Evolutionary conservation across 2,329 filamentous ascomycete genomes (phyloP).

Genomic region (Trichoderma sp.): DNA sequence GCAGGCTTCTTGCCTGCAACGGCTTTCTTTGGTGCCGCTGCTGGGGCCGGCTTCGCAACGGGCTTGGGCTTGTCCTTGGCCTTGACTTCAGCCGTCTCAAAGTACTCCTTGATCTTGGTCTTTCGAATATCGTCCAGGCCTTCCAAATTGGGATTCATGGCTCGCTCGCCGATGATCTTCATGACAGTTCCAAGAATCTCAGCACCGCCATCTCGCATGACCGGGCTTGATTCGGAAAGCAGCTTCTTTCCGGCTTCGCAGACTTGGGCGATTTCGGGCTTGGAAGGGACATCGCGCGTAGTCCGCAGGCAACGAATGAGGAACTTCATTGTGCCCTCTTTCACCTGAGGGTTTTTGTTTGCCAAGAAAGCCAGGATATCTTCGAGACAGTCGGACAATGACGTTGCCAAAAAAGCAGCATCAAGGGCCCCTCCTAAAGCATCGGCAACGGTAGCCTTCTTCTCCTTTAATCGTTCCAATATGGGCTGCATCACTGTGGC

Average conservation of each 20-base stretch:
- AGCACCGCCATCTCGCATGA: slow-evolving; percentile 82
- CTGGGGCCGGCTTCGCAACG: slow-evolving; percentile 56
- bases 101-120: slow-evolving; percentile 92
- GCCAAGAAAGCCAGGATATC: slow-evolving; percentile 82
- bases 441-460: slow-evolving; percentile 87
- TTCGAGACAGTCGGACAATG: slow-evolving; percentile 82
- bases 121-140: slow-evolving; percentile 95
- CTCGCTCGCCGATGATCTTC: slow-evolving; percentile 97
- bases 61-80: slow-evolving; percentile 76
- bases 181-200: slow-evolving; percentile 92
- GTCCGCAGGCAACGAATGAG: slow-evolving; percentile 83
- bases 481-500: slow-evolving; percentile 81
- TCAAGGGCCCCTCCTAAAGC: slow-evolving; percentile 86
- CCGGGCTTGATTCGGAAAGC: slow-evolving; percentile 84
- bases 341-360: slow-evolving; percentile 97
- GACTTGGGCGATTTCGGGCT: slow-evolving; percentile 79
- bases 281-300: slow-evolving; percentile 79
- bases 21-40: slow-evolving; percentile 51
- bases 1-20: slow-evolving; percentile 50
- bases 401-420: slow-evolving; percentile 64
- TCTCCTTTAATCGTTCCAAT: slow-evolving; percentile 95
- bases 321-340: slow-evolving; percentile 92
- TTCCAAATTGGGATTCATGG: slow-evolving; percentile 90
- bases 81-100: slow-evolving; percentile 60
- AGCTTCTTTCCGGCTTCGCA: slow-evolving; percentile 90